Evolutionary conservation across 83 land plant species (phyloP), one percentile per base, ranked within the genome.

Genomic region (Picea abies): DNA sequence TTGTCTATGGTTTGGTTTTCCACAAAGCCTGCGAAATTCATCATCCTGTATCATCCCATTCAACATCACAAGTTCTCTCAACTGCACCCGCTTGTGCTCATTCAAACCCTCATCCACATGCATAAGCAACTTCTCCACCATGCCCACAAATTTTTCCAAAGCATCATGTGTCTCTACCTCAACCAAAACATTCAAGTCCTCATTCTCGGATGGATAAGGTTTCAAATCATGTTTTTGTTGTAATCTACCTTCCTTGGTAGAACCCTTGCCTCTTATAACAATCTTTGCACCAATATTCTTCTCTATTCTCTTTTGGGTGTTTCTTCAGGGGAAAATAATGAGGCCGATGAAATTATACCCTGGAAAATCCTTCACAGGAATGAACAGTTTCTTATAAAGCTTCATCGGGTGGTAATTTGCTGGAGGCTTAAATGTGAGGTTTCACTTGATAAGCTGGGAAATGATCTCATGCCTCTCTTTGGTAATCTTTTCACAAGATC

Each of bases 281-380:
- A 94, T 94, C 81, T 94, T 92, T 0, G 96, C 96, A n/a, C 96
- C 96, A 1, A 93, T 94, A 68, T 94, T 93, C 77, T 80, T 94
- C 87, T 92, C 96, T 94, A 94, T 94, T 64, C 96, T 84, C 88
- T 94, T 94, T 90, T 94, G 96, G 0, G 96, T 94, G 80, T 94
- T 94, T 6, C 96, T 94, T 15, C 96, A 80, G 0, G 96, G 96
- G 0, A 94, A 93, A 84, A 94, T 94, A 17, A 94, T 94, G 19
- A 94, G 84, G 44, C 6, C 44, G 3, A 29, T 29, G 32, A 29
- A 29, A 29, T 29, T 29, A 29, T 29, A 29, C 32, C 32, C 32
- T 29, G 32, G 44, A 41, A 41, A 41, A 41, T 41, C 44, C 44
- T 41, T 41, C 44, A 41, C 3, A 41, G 44, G 44, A 41, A 41